Evolutionary conservation across 768 basidiomycete genomes (phyloP), one percentile per base, ranked within the genome.

Genomic region (Mycena sanguinolenta): DNA sequence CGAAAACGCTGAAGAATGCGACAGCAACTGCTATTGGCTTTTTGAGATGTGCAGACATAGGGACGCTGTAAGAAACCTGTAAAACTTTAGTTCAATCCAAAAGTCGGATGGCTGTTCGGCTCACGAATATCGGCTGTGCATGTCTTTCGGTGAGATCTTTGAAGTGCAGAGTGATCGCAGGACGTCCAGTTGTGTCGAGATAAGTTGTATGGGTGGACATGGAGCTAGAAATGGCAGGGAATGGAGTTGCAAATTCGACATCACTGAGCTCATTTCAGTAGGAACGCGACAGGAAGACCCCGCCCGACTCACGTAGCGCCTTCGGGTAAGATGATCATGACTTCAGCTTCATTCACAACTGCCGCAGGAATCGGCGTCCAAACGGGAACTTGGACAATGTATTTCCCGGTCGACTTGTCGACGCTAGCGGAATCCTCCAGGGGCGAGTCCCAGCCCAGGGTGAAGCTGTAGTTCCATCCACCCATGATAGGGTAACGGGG

Each of bases 391-490:
- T 90, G 89, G 44, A 95, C 86, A 21, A 92, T 85, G 77, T 96
- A 92, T 73, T 85, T 88, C 36, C 90, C 90, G 25, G 84, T 89
- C 54, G 82, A 82, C 60, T 82, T 85, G 74, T 94, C 90, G 74
- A 89, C 93, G 67, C 85, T 87, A 19, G 88, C 89, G 13, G 89
- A 91, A 77, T 95, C 89, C n/a, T 82, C 87, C 55, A 96, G 86
- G 32, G 92, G 92, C n/a, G 94, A 87, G 75, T 98, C 96, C 88
- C 94, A 99, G 2, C 98, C 98, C 4, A 98, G 85, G 7, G 95
- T 96, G 83, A 97, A 99, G 50, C 85, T 91, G 80, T 97, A 99
- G 77, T 98, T 99, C 98, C 98, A 99, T 50, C 97, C 96, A 34
- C 98, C 98, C 74, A 99, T 79, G 53, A 99, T 76, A 36, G 98